These are phyloP conservation scores for Fusarium coicis DNA, from an alignment of 2,329 filamentous ascomycete species.

Conservation along the genomic window DNA sequence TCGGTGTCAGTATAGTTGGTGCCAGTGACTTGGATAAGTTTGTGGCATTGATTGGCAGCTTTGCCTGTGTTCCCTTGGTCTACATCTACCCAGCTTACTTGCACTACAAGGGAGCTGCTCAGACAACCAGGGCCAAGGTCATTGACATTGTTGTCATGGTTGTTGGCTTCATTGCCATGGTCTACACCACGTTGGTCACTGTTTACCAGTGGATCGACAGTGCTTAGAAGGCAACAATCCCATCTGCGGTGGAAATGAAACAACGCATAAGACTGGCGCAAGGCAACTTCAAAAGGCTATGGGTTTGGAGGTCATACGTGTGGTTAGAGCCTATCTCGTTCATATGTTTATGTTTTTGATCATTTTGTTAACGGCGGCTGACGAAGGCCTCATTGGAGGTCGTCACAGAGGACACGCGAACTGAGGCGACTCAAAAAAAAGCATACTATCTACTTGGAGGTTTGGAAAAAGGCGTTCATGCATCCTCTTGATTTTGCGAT, in stretches of 20 bases:
- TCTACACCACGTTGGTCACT: constrained; percentile 76
- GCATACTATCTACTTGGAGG: background rate
- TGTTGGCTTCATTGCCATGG: constrained; percentile 73
- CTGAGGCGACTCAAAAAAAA: background rate
- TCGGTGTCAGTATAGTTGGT: constrained; percentile 69
- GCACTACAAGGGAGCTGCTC: constrained; percentile 75
- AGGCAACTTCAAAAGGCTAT: constrained; percentile 33
- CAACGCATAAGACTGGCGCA: constrained; percentile 10
- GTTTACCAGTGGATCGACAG: constrained; percentile 50
- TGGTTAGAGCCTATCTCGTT: constrained; percentile 1
- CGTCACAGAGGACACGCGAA: background rate
- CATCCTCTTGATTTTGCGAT: background rate
- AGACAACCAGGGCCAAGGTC: constrained; percentile 63
- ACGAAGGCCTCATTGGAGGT: background rate
- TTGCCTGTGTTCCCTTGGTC: constrained; percentile 79
- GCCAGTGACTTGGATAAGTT: constrained; percentile 79
- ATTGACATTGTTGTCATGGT: constrained; percentile 72
- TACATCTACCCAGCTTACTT: constrained; percentile 81
- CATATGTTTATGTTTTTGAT: background rate
- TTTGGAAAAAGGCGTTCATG: constrained; percentile 15
- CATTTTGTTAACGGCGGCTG: constrained; percentile 1
- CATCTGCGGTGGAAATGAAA: background rate
- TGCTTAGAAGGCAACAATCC: constrained; percentile 7
- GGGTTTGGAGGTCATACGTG: background rate
- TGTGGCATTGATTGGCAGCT: constrained; percentile 77